Conservation (phyloP, 2,329 filamentous ascomycete genomes). For the Coniochaeta sp. region DNA sequence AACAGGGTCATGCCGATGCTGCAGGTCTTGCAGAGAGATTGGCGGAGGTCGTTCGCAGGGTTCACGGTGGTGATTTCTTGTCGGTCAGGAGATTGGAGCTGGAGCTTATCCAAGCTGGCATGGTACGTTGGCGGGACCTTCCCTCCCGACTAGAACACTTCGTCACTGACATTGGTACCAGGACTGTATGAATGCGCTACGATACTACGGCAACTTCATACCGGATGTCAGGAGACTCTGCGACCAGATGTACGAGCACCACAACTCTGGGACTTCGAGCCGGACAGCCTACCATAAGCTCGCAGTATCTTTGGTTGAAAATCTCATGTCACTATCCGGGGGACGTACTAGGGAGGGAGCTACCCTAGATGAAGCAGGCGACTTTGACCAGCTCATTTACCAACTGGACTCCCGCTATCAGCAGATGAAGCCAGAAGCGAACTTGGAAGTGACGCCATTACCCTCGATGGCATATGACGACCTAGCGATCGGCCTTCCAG, state of each 20-base stretch:
- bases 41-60: not conserved
- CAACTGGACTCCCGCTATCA: slow-evolving; percentile 4
- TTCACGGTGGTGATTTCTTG: not conserved
- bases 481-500: not conserved
- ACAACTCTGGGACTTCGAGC: slow-evolving; percentile 19
- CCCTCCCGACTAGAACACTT: not conserved
- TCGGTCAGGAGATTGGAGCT: slow-evolving; percentile 39
- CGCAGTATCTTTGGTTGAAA: slow-evolving; percentile 31
- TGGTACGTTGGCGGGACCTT: slow-evolving; percentile 27
- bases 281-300: slow-evolving; percentile 33
- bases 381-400: slow-evolving; percentile 12
- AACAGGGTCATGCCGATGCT: slow-evolving; percentile 23
- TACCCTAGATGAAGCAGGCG: slow-evolving; percentile 8
- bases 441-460: not conserved
- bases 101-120: slow-evolving; percentile 42
- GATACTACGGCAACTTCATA: slow-evolving; percentile 34
- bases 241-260: slow-evolving; percentile 32
- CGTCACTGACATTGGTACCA: slow-evolving; percentile 13
- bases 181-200: slow-evolving; percentile 26
- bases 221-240: slow-evolving; percentile 32
- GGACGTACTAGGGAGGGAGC: not conserved
- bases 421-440: not conserved
- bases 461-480: not conserved
- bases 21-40: slow-evolving; percentile 25
- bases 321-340: slow-evolving; percentile 24